Conservation (phyloP, 2,329 filamentous ascomycete species). For the Corynespora cassiicola region DNA sequence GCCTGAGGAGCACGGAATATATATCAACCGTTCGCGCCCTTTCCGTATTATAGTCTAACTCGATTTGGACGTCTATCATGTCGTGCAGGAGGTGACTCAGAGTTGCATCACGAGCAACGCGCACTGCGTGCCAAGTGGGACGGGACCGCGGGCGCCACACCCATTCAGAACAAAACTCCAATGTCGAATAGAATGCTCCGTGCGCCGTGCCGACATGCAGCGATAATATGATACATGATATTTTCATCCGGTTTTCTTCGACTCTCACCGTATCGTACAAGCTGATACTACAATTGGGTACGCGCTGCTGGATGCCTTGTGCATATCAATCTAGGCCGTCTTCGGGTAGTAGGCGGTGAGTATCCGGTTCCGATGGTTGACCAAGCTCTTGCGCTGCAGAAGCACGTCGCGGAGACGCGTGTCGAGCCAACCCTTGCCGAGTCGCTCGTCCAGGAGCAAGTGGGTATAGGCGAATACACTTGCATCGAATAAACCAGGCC, state of each 20-base stretch:
- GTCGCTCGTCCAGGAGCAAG: conserved; percentile 70
- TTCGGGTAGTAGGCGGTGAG: conserved; percentile 55
- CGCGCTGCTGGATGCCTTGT: neutral
- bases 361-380: conserved; percentile 68
- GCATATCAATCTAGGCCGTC: neutral
- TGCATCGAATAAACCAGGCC: conserved; percentile 82
- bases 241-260: too few relatives aligned
- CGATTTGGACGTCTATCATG: conserved; percentile 31
- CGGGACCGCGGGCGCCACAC: conserved; percentile 10
- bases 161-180: conserved; percentile 1
- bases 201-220: conserved; percentile 5
- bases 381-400: conserved; percentile 65
- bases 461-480: conserved; percentile 90
- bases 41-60: conserved; percentile 15
- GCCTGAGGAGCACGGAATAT: conserved; percentile 24
- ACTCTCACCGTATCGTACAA: neutral
- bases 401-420: conserved; percentile 66
- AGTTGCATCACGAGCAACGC: conserved; percentile 18
- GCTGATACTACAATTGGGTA: too few relatives aligned
- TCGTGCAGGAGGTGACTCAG: conserved; percentile 42
- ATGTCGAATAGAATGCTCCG: conserved; percentile 17
- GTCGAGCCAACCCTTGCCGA: conserved; percentile 67
- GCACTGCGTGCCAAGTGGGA: conserved; percentile 12
- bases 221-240: too few relatives aligned
- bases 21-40: conserved; percentile 25